Evolutionary conservation across 129 eudicot species (phyloP).

Genomic region (Arctium minus): DNA sequence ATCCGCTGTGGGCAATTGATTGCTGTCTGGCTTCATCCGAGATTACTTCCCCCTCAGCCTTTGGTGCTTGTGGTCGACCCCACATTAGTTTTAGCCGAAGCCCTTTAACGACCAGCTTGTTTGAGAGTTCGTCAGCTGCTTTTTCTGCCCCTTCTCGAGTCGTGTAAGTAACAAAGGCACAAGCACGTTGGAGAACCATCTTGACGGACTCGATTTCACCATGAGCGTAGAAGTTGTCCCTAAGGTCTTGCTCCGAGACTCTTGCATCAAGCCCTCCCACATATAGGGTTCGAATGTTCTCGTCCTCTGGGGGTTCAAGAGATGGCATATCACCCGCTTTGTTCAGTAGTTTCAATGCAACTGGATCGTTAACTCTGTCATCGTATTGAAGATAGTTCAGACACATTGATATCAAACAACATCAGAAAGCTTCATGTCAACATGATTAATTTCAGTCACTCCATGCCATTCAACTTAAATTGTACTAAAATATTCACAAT

Average conservation of each 20-base stretch:
- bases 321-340: constrained; percentile 98
- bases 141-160: constrained; percentile 92
- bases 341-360: constrained; percentile 85
- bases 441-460: too few relatives aligned
- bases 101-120: constrained; percentile 78
- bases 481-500: neutral
- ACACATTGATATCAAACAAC: neutral
- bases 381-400: neutral
- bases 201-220: constrained; percentile 92
- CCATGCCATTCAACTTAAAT: too few relatives aligned
- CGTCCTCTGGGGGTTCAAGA: constrained; percentile 86
- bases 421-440: too few relatives aligned
- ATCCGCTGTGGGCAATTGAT: constrained; percentile 73
- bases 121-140: constrained; percentile 91
- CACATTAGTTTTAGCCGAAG: constrained; percentile 86
- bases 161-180: constrained; percentile 92
- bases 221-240: constrained; percentile 81
- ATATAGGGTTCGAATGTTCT: constrained; percentile 87
- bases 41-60: constrained; percentile 44
- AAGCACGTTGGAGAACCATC: constrained; percentile 78
- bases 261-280: constrained; percentile 87
- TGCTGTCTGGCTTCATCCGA: constrained; percentile 69
- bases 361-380: constrained; percentile 91
- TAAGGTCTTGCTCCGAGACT: constrained; percentile 76
- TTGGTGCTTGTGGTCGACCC: constrained; percentile 93